Base-by-base conservation (phyloP, 345 rosid species). In the Euphorbia tirucalli region DNA sequence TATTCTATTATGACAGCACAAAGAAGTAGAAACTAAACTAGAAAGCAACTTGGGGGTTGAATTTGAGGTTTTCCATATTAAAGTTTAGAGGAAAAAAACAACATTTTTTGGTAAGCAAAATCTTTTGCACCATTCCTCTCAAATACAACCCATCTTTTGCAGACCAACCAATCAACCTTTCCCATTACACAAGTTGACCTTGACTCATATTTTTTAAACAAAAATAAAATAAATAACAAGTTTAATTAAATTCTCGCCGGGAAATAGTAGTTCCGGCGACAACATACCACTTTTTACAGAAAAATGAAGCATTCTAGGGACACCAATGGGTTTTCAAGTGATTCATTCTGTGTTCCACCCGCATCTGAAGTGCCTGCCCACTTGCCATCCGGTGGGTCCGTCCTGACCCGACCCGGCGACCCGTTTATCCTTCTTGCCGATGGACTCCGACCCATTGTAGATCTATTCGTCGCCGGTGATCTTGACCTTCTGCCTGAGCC, bases 301-400 rank as follows among this genome's bases (percentile, higher is more conserved):
- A 93, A 93, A 71, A 93, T 91, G 81, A 91, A 93, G 74, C 98
- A 91, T 83, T 91, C 98, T 64, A 93, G 71, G 2, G 97, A 89
- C 14, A 93, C 97, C 19, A 81, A 91, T 49, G 96, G 97, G 76
- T 91, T 91, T 71, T 93, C 93, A 21, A 91, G 80, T 18, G 90
- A 82, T 74, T 89, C 94, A 19, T 80, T 82, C 19, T 14, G 52
- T 41, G 81, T 37, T 22, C 68, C 60, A 64, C 37, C 61, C 52
- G 71, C 60, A 15, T 24, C 54, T 43, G 59, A 44, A 15, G 52
- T 44, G 14, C 63, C 56, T 41, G 73, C 67, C 78, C 75, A 32
- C 67, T 63, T 58, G 0, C 68, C 75, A 66, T 59, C 62, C 63
- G 57, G 27, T 19, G 78, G 82, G 55, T 80, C 93, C 13, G 64